Percentiles rank a stretch among this genome's conserved stretches.
Evolutionary conservation across 306 rosid genomes (phyloP).

Genomic region (Carpinus fangiana): DNA sequence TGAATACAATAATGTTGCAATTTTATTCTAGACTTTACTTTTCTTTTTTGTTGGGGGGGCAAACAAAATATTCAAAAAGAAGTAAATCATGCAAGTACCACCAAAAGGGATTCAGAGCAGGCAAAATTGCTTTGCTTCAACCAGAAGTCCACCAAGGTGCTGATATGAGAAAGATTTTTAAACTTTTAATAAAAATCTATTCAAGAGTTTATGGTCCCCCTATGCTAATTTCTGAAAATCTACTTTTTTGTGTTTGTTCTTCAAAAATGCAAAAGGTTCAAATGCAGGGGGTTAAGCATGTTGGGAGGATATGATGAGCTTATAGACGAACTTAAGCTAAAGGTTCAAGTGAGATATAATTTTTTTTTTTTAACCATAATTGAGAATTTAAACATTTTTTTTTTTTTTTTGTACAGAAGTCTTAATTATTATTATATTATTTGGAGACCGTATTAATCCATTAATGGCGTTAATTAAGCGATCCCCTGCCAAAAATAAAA

Average conservation of each 20-base stretch:
- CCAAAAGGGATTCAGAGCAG: constrained; percentile 64
- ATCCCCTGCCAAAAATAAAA: no score
- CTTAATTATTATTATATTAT: no score
- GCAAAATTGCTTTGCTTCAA: constrained; percentile 45
- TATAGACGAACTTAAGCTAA: constrained; percentile 68
- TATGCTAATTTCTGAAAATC: constrained; percentile 29
- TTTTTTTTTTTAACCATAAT: no score
- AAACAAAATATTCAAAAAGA: no score
- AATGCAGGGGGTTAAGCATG: constrained; percentile 81
- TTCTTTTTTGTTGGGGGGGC: no score
- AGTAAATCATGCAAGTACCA: constrained; percentile 37
- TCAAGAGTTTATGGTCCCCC: background rate
- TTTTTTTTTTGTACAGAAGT: no score
- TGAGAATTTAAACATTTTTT: no score
- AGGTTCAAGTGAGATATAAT: no score
- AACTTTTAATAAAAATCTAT: constrained; percentile 2
- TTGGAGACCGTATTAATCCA: no score
- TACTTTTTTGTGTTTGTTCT: constrained; percentile 16
- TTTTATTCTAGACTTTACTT: no score
- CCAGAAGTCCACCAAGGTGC: constrained; percentile 89
- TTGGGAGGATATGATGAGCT: constrained; percentile 86
- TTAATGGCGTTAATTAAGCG: no score
- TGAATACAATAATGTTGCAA: no score
- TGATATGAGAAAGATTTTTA: constrained; percentile 4
- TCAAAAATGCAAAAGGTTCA: constrained; percentile 61